Conservation (phyloP, 2,329 filamentous ascomycete species). For the Apiospora arundinis region DNA sequence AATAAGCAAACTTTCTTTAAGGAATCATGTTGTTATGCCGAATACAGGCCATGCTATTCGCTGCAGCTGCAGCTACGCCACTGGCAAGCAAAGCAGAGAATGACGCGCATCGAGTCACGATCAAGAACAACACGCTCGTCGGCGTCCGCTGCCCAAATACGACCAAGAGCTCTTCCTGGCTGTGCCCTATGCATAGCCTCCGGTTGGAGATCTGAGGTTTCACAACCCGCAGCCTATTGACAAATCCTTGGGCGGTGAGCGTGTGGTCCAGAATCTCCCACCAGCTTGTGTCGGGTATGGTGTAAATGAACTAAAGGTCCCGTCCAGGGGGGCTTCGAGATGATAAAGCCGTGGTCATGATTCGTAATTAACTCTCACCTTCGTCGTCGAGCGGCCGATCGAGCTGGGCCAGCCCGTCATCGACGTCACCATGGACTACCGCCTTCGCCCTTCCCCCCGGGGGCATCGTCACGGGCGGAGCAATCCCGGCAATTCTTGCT, state of each 20-base stretch:
- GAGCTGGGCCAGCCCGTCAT: constrained; percentile 55
- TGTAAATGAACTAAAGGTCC: not conserved
- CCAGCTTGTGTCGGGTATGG: not conserved
- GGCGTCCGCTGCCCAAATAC: constrained; percentile 34
- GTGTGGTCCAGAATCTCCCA: not conserved
- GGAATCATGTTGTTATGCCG: not conserved
- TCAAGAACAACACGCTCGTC: not conserved
- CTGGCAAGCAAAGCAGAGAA: not conserved
- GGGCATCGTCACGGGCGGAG: constrained; percentile 61
- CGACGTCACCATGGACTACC: constrained; percentile 57
- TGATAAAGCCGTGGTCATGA: not conserved
- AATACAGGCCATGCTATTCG: not conserved
- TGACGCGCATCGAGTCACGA: not conserved
- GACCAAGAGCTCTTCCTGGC: constrained; percentile 53
- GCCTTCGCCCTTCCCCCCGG: constrained; percentile 58
- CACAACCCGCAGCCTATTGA: constrained; percentile 50
- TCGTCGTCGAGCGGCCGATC: constrained; percentile 43
- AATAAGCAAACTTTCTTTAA: not conserved
- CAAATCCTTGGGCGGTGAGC: not conserved
- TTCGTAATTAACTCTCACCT: not conserved
- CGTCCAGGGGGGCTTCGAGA: not conserved
- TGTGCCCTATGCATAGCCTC: constrained; percentile 58
- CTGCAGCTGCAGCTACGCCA: not conserved
- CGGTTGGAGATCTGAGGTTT: constrained; percentile 49
- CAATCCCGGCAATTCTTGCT: constrained; percentile 54